Conservation (phyloP, 1,284 basidiomycete genomes). For the Ceratobasidium sp. region DNA sequence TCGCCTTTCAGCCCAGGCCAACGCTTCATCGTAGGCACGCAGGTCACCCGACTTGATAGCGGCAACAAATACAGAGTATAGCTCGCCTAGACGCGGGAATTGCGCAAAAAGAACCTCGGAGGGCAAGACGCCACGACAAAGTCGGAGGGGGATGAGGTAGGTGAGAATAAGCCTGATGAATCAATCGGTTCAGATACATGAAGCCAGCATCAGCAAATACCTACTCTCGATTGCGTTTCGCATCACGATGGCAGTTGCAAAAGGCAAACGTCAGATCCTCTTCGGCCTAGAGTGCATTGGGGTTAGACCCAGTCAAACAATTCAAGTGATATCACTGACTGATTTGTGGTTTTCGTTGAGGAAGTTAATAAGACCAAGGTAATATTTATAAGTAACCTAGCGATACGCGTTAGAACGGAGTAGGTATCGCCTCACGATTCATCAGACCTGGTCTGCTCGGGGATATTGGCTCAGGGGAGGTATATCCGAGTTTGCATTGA, state of each 20-base stretch:
- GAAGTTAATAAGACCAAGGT: conserved; percentile 94
- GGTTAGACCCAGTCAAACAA: not conserved
- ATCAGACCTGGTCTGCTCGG: conserved; percentile 84
- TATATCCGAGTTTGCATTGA: conserved; percentile 87
- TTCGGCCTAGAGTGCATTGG: conserved; percentile 71
- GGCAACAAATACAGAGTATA: conserved; percentile 85
- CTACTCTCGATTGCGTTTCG: conserved; percentile 85
- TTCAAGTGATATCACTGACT: conserved; percentile 60
- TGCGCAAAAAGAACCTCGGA: conserved; percentile 73
- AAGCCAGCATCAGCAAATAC: conserved; percentile 54
- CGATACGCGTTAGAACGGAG: conserved; percentile 48
- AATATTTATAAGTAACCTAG: conserved; percentile 92
- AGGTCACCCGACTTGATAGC: conserved; percentile 87
- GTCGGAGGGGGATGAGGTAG: conserved; percentile 90
- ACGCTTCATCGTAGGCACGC: conserved; percentile 81
- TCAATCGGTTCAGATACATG: conserved; percentile 22
- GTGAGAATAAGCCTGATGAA: conserved; percentile 83
- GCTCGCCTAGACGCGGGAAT: conserved; percentile 78
- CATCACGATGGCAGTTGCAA: conserved; percentile 78
- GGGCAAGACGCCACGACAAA: conserved; percentile 89
- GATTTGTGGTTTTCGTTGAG: conserved; percentile 92
- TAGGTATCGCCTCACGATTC: conserved; percentile 41
- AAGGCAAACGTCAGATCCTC: conserved; percentile 87
- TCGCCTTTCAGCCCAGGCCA: conserved; percentile 76
- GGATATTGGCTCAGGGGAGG: conserved; percentile 84